Base-by-base conservation (phyloP, 768 basidiomycete genomes). In the Rhodotorula diobovata region DNA sequence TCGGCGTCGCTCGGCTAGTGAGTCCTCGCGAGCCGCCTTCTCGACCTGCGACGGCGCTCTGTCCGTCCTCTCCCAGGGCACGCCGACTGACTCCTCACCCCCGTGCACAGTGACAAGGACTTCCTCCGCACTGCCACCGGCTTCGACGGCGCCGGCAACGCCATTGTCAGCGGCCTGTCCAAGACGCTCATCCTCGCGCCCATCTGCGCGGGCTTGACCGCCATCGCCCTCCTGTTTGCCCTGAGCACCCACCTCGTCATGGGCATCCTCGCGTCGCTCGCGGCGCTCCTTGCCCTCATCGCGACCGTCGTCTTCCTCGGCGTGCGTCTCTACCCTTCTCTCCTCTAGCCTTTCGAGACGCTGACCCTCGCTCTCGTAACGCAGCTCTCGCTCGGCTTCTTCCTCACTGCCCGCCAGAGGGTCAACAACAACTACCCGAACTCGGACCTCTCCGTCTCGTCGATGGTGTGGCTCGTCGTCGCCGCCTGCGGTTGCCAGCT, bases 161-260 rank as follows among this genome's bases (percentile, higher is more conserved):
- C 39, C 50, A 59, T 71, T 56, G 20, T 63, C 12, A 50, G 37
- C 50, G 50, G 53, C 32, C 60, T 79, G 45, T 77, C 78, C 51
- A 79, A 78, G 60, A 78, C 78, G 23, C 69, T 81, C 55, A 76
- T 81, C 67, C 70, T 81, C 25, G 79, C 80, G 59, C 80, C 80
- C 45, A 78, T 81, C 68, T 78, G 78, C 14, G 72, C 78, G 15
- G 81, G 80, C 20, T 53, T 81, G 39, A 69, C 80, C 16, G 78
- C 78, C 70, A 67, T 81, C 56, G 79, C 81, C 5, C 78, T 81
- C 74, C 71, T 81, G 72, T 70, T 80, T 58, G 77, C 80, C 14
- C 70, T 80, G 21, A 57, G 61, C 50, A 78, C 80, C 25, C 73
- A 79, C 71, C 73, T 71, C 54, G 41, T 80, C 53, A 78, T 80